These are phyloP conservation scores for Arachis stenosperma DNA, from an alignment of 306 rosid genomes.

Conservation along the genomic window DNA sequence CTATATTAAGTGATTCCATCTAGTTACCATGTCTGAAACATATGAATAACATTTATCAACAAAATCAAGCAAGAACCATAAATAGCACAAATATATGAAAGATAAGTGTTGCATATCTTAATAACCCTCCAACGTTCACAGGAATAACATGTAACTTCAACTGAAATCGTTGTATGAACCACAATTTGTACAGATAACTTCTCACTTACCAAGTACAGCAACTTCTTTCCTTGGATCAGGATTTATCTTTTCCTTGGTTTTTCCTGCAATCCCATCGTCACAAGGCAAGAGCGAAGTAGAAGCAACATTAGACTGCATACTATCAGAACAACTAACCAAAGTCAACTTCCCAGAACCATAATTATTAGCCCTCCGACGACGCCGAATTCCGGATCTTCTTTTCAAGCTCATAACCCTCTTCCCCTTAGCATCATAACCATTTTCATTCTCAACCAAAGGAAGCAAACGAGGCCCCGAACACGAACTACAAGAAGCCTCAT, in stretches of 20 bases:
- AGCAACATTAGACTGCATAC: conserved; percentile 33
- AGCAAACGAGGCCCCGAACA: conserved; percentile 47
- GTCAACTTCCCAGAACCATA: conserved; percentile 49
- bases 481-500: conserved; percentile 56
- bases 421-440: conserved; percentile 62
- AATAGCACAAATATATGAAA: background rate
- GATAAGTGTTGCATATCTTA: background rate
- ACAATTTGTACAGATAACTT: conserved; percentile 3
- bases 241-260: conserved; percentile 10
- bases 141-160: conserved; percentile 13
- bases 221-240: conserved; percentile 41
- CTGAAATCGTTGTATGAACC: conserved; percentile 8
- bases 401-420: conserved; percentile 55
- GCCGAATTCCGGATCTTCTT: conserved; percentile 64
- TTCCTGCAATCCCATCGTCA: conserved; percentile 35
- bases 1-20: background rate
- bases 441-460: conserved; percentile 55
- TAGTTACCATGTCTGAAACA: background rate
- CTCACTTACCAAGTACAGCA: conserved; percentile 39
- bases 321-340: conserved; percentile 34
- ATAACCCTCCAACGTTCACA: conserved; percentile 6
- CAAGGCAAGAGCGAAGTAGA: conserved; percentile 22
- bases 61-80: conserved; percentile 12
- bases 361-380: conserved; percentile 50
- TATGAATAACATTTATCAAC: conserved; percentile 5